Evolutionary conservation across 169 alveolate genomes (phyloP), one percentile per base, ranked within the genome.

Genomic region (Haemoproteus tartakovskyi): DNA sequence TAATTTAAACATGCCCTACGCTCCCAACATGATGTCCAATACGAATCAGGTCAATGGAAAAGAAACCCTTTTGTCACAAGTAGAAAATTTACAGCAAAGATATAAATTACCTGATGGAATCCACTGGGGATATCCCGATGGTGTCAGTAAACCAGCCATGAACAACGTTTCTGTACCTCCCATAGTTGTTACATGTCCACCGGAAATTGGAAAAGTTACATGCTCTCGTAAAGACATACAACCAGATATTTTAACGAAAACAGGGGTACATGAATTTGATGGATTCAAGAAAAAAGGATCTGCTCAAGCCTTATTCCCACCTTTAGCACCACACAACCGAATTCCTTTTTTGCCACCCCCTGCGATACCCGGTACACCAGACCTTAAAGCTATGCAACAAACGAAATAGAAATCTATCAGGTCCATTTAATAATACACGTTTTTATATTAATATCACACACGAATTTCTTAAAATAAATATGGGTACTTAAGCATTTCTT

Each of bases 131-230:
- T 54, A 60, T 19, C 89, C 92, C 33, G 85, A 78, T 62, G 62
- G 80, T 8, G 80, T 41, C 1, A 24, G 54, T 3, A 78, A 26
- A 9, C 57, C 60, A 11, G 56, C 52, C 18, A 74, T 74, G 3
- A 62, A 60, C 29, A 74, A 29, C 60, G 40, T 16, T 37, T 40
- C 50, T 52, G 50, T 87, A 60, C 92, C 92, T 2, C 89, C 92
- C 5, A 56, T 87, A 24, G 87, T 87, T 85, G 47, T 87, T 47
- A 87, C 92, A 1, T 87, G 88, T 37, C 92, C 92, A n/a, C 92
- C 92, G 2, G 90, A 87, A 45, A 86, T 87, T 12, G 92, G 92
- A 18, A 46, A 60, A 12, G 92, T 87, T 33, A 63, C 85, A n/a
- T 87, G 87, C 26, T 45, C 90, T 3, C 82, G 84, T 27, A 74